Base-by-base conservation (phyloP, 2,329 filamentous ascomycete genomes). In the Stachybotrys elegans region DNA sequence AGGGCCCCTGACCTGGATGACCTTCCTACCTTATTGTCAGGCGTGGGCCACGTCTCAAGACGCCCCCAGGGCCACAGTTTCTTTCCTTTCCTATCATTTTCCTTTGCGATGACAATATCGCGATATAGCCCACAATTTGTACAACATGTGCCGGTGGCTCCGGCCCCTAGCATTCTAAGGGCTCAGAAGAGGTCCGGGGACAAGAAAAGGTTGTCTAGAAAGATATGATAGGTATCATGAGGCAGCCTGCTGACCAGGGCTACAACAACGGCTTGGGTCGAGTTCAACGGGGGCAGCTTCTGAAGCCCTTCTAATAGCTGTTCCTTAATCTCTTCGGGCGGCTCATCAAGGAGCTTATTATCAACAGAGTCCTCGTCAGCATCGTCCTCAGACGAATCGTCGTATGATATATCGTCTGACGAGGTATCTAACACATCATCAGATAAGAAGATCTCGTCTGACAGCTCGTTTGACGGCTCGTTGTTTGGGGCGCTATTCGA, bases 141-240 rank as follows among this genome's bases (percentile, higher is more conserved):
- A 22, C 47, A 44, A 38, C 38, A 45, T 29, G 40, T 53, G 43
- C 51, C 46, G 43, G 43, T 52, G 20, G 48, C 48, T 1, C 44
- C 40, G 4, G 17, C 11, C 12, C 45, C 41, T 35, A n/a, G 16
- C 8, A 48, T 16, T 16, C 43, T 40, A 34, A 53, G 43, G 3
- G 12, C 22, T 6, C 32, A 14, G 34, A 49, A 47, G 41, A 48
- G 49, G 22, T 46, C 6, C 14, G 22, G 38, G 3, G 40, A 43
- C 0, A 43, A 50, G 29, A 50, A 51, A 20, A 53, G 47, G 43
- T 49, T 52, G 46, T 52, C 39, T 22, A 45, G 13, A 20, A 50
- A 50, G 46, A 52, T 42, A 38, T 51, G 40, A 38, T 54, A 48
- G 40, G n/a, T 52, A 22, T 39, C 20, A 23, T 32, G 42, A 21